Base-by-base conservation (phyloP, 2,329 filamentous ascomycete genomes). In the Colletotrichum shisoi region DNA sequence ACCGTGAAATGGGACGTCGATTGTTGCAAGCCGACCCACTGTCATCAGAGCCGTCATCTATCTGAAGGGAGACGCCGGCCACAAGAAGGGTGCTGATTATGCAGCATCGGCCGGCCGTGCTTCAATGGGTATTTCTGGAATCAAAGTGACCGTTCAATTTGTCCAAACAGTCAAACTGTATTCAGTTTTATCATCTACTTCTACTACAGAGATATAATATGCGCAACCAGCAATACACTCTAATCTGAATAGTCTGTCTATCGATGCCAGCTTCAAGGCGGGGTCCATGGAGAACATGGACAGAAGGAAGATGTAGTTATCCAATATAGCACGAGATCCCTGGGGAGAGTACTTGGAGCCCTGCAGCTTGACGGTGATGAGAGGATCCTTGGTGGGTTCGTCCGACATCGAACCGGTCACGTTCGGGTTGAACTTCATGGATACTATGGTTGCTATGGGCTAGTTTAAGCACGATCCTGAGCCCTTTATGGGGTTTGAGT, bases 401-500 rank as follows among this genome's bases (percentile, higher is more conserved):
- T 59, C 57, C 27, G 19, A 31, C 57, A 59, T 77, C 42, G 70
- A 76, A 53, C 67, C 72, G 52, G 62, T 69, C 27, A 73, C 73
- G 2, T 70, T 70, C n/a, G 69, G 72, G 39, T 57, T 74, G 15
- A 74, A 74, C 67, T 73, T 71, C 63, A 63, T 69, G 34, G 73
- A 74, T 27, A 60, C 73, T n/a, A 62, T 74, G 37, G 63, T 73
- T 19, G 77, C 39, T n/a, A 58, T 73, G 24, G 73, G 72, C 7
- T 60, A 73, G 45, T 42, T 73, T 4, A 44, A 67, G 6, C 60
- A 58, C 9, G 49, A 65, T 6, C 45, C 58, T 51, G 44, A 44
- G 39, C 42, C 42, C n/a, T 24, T 45, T n/a, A 68, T 79, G 11
- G 74, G 74, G 4, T 57, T 71, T 3, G 75, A 79, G 45, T 76